Base-by-base conservation (phyloP, 139 green algal genomes). In the Chlorella sp. region DNA sequence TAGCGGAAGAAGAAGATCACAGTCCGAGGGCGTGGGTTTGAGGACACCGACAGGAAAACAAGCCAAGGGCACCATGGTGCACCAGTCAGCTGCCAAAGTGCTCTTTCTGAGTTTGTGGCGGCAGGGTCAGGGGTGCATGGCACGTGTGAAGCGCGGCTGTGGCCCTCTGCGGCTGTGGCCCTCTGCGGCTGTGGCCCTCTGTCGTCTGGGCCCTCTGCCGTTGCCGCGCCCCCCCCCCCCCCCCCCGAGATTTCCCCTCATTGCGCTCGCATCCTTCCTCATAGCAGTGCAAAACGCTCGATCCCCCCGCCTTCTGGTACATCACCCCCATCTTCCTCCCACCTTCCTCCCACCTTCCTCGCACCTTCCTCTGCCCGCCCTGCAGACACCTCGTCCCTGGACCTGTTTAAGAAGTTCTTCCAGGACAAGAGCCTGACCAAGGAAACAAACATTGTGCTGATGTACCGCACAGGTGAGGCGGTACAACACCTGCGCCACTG, bases 351-450 rank as follows among this genome's bases (percentile, higher is more conserved):
- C 48, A n/a, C 64, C 64, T 73, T 16, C 64, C 24, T 73, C 21
- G 22, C 64, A 11, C 22, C 64, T 73, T n/a, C 64, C 64, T 30
- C 21, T 14, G 21, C 64, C 64, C 24, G 64, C 71, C 71, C 34
- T 21, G 61, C 88, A 48, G 95, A 97, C 76, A 92, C 89, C 0
- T 90, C 69, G 7, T 91, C 91, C 5, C 94, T 98, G 81, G 90
- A 95, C 28, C 69, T 91, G 36, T 97, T 98, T 86, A 91, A 90
- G 3, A 30, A 88, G 16, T 95, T 95, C 89, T 94, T 95, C 64
- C n/a, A 89, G 19, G 88, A 88, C 30, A 89, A 92, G 64, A 91
- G 83, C 30, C 89, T 95, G 60, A 87, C 92, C 66, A 95, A 95
- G 89, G 93, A 91, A 30, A 94, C 89, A 1, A 71, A 91, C 82